Percentiles rank a stretch among this genome's conserved stretches.
These are phyloP conservation scores for Mycena alexandri DNA, from an alignment of 768 basidiomycete species.

Conservation along the genomic window DNA sequence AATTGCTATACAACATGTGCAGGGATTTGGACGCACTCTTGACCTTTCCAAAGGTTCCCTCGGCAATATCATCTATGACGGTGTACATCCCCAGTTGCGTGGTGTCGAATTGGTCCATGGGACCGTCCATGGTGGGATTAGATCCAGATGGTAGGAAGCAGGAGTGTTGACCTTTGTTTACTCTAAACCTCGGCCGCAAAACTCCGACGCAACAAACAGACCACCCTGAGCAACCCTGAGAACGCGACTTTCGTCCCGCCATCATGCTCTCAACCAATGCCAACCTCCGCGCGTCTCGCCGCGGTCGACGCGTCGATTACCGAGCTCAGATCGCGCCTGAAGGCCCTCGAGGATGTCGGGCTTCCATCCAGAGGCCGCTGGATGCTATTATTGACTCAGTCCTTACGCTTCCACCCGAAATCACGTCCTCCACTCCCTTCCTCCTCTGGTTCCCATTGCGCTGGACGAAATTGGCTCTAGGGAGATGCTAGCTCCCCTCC, in stretches of 20 bases:
- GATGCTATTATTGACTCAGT: not conserved
- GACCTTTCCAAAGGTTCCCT: slow-evolving; percentile 98
- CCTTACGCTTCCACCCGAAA: not conserved
- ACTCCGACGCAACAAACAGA: too few species aligned
- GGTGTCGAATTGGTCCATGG: slow-evolving; percentile 43
- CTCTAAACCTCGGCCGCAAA: too few species aligned
- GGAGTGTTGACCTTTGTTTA: not conserved
- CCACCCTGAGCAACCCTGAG: too few species aligned
- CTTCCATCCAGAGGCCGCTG: not conserved
- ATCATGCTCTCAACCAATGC: too few species aligned
- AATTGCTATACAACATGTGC: slow-evolving; percentile 24
- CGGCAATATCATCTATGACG: slow-evolving; percentile 89
- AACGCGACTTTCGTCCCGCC: too few species aligned
- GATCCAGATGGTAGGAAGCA: not conserved
- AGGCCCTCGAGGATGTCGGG: not conserved
- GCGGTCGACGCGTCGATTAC: not conserved
- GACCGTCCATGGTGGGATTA: slow-evolving; percentile 21
- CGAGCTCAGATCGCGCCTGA: not conserved
- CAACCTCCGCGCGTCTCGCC: not conserved
- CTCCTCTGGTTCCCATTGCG: not conserved
- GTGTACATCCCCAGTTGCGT: slow-evolving; percentile 88
- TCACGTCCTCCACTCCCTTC: not conserved
- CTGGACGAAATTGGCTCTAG: too few species aligned
- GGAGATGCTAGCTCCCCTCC: not conserved
- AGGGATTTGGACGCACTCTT: slow-evolving; percentile 78